These are phyloP conservation scores for Fusarium floridanum DNA, from an alignment of 2,329 filamentous ascomycete species.

Conservation along the genomic window DNA sequence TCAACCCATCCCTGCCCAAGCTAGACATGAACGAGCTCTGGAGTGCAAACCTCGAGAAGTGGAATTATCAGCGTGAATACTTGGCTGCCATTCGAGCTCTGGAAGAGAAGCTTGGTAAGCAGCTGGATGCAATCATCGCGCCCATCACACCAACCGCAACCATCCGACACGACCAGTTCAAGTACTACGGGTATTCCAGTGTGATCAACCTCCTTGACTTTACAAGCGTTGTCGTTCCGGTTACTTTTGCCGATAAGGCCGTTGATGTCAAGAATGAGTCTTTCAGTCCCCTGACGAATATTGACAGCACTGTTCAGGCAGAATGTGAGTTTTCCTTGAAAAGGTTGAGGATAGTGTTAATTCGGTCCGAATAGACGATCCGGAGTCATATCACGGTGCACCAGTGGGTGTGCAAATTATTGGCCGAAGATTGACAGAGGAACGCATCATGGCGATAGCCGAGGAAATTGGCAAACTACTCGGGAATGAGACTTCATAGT, in stretches of 20 bases:
- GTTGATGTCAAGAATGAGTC: conserved; percentile 47
- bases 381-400: conserved; percentile 44
- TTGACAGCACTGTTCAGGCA: conserved; percentile 38
- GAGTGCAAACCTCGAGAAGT: conserved; percentile 49
- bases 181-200: conserved; percentile 54
- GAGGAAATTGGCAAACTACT: conserved; percentile 51
- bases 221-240: conserved; percentile 58
- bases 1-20: conserved; percentile 37
- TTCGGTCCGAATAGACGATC: conserved; percentile 17
- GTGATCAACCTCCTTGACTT: conserved; percentile 56
- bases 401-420: conserved; percentile 46
- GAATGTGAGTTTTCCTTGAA: conserved; percentile 40
- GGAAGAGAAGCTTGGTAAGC: conserved; percentile 32
- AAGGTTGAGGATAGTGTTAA: not conserved
- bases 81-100: conserved; percentile 40
- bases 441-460: conserved; percentile 50
- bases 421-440: conserved; percentile 42
- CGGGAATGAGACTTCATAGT: not conserved
- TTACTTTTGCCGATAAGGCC: conserved; percentile 57
- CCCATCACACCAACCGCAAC: conserved; percentile 58
- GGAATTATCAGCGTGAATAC: conserved; percentile 52
- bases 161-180: conserved; percentile 52
- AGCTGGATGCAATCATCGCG: conserved; percentile 55
- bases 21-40: conserved; percentile 45
- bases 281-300: conserved; percentile 35